phyloP scores from a whole-genome alignment of 2,329 filamentous ascomycete species.

The Trichoderma pleuroti region DNA sequence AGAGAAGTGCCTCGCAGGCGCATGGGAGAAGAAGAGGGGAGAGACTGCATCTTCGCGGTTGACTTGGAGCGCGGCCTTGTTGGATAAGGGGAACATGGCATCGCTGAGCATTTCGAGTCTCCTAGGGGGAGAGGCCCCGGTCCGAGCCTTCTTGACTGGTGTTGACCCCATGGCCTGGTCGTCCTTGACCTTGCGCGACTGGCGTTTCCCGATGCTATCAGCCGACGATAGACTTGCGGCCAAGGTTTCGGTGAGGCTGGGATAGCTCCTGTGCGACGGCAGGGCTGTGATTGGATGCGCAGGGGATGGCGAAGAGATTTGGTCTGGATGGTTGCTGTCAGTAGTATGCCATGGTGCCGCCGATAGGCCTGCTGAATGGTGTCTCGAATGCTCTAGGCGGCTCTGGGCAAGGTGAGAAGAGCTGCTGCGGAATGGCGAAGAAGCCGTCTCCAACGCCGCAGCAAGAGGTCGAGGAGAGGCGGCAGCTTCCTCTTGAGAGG shows the following conservation, averaged over 20 bases:
- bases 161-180: slow-evolving; percentile 32
- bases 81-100: slow-evolving; percentile 23
- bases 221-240: slow-evolving; percentile 22
- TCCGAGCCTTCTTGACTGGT: slow-evolving; percentile 46
- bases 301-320: slow-evolving; percentile 9
- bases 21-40: slow-evolving; percentile 52
- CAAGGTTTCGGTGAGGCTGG: slow-evolving; percentile 1
- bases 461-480: slow-evolving; percentile 1
- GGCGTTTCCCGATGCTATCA: slow-evolving; percentile 28
- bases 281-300: neutral
- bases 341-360: slow-evolving; percentile 21
- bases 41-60: slow-evolving; percentile 42
- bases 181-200: slow-evolving; percentile 23
- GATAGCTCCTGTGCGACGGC: slow-evolving; percentile 1
- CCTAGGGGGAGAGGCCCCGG: slow-evolving; percentile 44
- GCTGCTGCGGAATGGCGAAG: neutral
- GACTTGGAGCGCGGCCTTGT: slow-evolving; percentile 22
- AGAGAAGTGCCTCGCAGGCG: slow-evolving; percentile 34
- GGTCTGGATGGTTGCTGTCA: slow-evolving; percentile 20
- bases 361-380: slow-evolving; percentile 12
- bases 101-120: slow-evolving; percentile 41
- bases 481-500: slow-evolving; percentile 2
- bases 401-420: slow-evolving; percentile 2
- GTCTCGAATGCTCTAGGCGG: slow-evolving; percentile 17
- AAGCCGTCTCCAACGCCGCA: neutral